These are phyloP conservation scores for Gypsophila paniculata DNA, from an alignment of 179 eudicot genomes.

Conservation along the genomic window DNA sequence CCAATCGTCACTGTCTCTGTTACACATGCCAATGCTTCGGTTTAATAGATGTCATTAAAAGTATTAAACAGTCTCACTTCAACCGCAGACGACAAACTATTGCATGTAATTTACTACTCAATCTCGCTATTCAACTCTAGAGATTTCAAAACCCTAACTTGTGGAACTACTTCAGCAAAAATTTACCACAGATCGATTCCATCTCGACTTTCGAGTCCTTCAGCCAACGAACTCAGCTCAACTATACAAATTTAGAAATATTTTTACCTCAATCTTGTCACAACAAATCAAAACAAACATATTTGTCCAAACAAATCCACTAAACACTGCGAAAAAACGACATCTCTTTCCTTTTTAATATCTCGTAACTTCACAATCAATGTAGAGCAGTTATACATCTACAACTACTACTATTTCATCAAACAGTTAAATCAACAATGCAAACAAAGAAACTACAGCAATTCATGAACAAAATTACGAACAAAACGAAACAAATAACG, in stretches of 20 bases:
- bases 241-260: no score
- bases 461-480: not conserved
- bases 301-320: not conserved
- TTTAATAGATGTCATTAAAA: not conserved
- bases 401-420: no score
- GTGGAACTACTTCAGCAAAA: not conserved
- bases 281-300: not conserved
- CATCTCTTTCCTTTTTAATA: no score
- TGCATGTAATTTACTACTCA: not conserved
- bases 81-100: not conserved
- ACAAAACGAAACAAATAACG: not conserved
- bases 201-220: not conserved
- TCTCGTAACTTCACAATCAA: no score
- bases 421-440: not conserved
- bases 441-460: not conserved
- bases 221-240: no score
- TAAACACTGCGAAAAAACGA: not conserved
- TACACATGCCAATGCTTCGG: not conserved
- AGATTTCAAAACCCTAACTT: not conserved
- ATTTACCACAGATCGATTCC: not conserved
- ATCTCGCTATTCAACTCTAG: not conserved
- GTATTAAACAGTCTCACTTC: not conserved
- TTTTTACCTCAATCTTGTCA: not conserved
- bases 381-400: no score
- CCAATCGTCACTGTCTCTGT: not conserved